These are phyloP conservation scores for Lagenaria siceraria DNA, from an alignment of 306 rosid species.

Conservation along the genomic window DNA sequence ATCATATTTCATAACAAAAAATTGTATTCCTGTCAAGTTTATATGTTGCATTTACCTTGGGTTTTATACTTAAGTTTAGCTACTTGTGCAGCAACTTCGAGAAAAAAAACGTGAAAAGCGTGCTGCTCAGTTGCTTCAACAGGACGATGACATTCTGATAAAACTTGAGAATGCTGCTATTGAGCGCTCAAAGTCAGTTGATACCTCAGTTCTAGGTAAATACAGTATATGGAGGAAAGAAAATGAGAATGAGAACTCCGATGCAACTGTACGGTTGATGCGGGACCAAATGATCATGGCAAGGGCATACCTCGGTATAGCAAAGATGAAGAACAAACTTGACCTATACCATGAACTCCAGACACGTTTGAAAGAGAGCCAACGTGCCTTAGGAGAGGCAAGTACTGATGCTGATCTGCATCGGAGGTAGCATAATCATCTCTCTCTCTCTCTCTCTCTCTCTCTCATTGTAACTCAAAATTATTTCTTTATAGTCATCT, in stretches of 20 bases:
- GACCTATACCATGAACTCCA: conserved; percentile 59
- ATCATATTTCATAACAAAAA: neutral
- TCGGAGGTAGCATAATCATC: conserved; percentile 35
- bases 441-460: neutral
- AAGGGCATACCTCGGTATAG: conserved; percentile 72
- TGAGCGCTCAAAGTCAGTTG: conserved; percentile 83
- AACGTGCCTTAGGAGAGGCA: conserved; percentile 70
- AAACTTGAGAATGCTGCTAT: conserved; percentile 85
- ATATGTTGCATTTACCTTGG: neutral
- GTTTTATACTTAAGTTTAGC: neutral
- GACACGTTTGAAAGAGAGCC: conserved; percentile 54
- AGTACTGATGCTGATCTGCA: conserved; percentile 59
- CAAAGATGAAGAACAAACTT: conserved; percentile 57
- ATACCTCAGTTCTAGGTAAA: conserved; percentile 76
- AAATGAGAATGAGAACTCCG: conserved; percentile 68
- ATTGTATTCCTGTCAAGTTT: neutral
- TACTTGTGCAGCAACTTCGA: conserved; percentile 53
- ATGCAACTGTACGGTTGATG: conserved; percentile 75
- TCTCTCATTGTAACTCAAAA: neutral
- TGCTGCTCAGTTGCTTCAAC: conserved; percentile 53
- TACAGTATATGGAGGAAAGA: conserved; percentile 98
- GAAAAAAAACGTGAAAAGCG: conserved; percentile 60
- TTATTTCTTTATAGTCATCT: neutral
- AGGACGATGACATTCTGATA: conserved; percentile 42
- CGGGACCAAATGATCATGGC: conserved; percentile 96